Conservation (phyloP, 495 filamentous ascomycete species). For the Peziza echinospora region DNA sequence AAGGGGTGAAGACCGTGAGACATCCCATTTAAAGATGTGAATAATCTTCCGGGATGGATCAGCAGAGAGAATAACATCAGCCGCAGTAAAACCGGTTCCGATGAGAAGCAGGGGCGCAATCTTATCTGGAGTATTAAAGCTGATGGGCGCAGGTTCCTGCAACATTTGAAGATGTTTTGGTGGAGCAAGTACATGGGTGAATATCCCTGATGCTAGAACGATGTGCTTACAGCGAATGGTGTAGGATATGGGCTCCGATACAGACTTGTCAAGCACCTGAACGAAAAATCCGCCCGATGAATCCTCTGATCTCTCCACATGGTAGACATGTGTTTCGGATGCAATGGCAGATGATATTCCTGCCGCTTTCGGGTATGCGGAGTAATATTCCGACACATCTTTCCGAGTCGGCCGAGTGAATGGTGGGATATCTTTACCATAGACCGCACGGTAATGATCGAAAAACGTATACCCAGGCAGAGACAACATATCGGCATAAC, state of each 20-base stretch:
- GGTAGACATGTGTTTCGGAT: neutral
- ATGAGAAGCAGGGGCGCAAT: constrained; percentile 30
- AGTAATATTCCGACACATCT: constrained; percentile 38
- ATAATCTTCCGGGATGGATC: constrained; percentile 31
- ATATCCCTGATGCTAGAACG: constrained; percentile 43
- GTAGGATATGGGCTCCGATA: neutral
- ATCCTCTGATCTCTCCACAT: neutral
- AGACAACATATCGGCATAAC: constrained; percentile 46
- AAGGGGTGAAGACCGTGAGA: constrained; percentile 34
- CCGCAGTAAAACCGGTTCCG: constrained; percentile 44
- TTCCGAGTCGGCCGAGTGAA: constrained; percentile 36
- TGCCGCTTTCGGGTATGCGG: constrained; percentile 32
- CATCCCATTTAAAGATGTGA: constrained; percentile 42
- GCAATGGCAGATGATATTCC: constrained; percentile 30
- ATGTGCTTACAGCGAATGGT: constrained; percentile 36
- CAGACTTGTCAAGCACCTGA: constrained; percentile 10
- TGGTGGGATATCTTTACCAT: constrained; percentile 27
- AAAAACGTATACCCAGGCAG: constrained; percentile 41
- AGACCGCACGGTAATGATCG: constrained; percentile 27
- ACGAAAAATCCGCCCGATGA: constrained; percentile 19
- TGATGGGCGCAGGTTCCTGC: too few species aligned
- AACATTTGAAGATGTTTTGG: constrained; percentile 28
- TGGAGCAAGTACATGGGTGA: constrained; percentile 34
- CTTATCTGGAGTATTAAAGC: neutral
- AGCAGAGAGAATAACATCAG: constrained; percentile 39